phyloP scores from a whole-genome alignment of 2,329 filamentous ascomycete genomes.

The Pseudogymnoascus sp. region DNA sequence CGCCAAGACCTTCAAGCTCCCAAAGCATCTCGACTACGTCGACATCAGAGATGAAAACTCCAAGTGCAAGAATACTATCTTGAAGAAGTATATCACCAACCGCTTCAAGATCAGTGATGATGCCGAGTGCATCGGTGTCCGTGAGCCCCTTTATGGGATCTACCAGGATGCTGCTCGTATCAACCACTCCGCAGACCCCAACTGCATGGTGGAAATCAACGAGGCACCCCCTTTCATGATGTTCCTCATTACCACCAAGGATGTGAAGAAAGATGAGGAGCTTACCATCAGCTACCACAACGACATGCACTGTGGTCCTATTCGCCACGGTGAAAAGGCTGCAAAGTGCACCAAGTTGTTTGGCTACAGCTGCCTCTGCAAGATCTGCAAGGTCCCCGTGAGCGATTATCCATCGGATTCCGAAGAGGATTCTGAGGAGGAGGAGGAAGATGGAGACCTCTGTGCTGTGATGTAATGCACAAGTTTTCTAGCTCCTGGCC shows the following conservation, averaged over 20 bases:
- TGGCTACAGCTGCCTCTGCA: neutral
- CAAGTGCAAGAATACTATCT: neutral
- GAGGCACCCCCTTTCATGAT: neutral
- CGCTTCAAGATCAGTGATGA: neutral
- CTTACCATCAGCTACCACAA: neutral
- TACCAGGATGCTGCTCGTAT: conserved; percentile 1
- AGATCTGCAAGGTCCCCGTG: neutral
- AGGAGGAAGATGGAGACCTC: neutral
- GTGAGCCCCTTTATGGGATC: neutral
- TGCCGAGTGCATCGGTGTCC: neutral
- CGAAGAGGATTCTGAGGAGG: neutral
- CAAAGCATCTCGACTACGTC: neutral
- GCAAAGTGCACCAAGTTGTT: conserved; percentile 3
- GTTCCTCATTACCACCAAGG: neutral
- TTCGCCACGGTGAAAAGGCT: neutral
- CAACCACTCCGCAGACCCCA: neutral
- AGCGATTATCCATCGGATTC: neutral
- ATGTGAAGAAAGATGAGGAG: conserved; percentile 2
- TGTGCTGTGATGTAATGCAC: conserved; percentile 3
- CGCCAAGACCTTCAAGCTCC: neutral
- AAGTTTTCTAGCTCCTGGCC: neutral
- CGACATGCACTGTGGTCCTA: conserved; percentile 5
- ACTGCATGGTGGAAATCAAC: neutral
- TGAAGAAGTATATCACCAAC: neutral
- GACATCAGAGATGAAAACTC: neutral